phyloP scores from a whole-genome alignment of 2,329 filamentous ascomycete species.

The Colletotrichum zoysiae region DNA sequence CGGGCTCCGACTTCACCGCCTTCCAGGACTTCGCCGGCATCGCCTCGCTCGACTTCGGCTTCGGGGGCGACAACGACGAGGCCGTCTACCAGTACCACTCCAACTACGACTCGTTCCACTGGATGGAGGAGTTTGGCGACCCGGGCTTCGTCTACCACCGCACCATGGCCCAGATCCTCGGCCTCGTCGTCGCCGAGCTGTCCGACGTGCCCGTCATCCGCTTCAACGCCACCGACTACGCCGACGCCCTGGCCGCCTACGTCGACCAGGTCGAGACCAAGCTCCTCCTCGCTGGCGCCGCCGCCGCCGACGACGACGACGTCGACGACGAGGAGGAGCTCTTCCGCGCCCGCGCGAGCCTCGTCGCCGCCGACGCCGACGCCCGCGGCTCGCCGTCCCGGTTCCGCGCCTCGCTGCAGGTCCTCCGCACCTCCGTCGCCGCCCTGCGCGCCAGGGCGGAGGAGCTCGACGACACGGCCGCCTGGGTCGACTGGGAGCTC shows the following conservation, averaged over 20 bases:
- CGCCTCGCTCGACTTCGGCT: constrained; percentile 74
- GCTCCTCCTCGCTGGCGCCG: constrained; percentile 46
- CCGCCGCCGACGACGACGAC: constrained; percentile 42
- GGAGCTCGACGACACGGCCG: constrained; percentile 61
- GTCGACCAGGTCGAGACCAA: constrained; percentile 65
- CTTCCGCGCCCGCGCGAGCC: constrained; percentile 44
- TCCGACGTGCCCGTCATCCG: constrained; percentile 72
- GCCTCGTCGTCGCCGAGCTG: constrained; percentile 71
- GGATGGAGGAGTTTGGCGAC: constrained; percentile 89
- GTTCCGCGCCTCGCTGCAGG: constrained; percentile 56
- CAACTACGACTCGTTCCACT: constrained; percentile 91
- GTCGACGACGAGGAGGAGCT: constrained; percentile 49
- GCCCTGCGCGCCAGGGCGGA: constrained; percentile 56
- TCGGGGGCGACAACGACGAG: constrained; percentile 57
- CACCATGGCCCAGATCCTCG: constrained; percentile 75
- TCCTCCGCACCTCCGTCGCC: constrained; percentile 54
- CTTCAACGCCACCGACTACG: constrained; percentile 75
- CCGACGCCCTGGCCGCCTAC: constrained; percentile 65
- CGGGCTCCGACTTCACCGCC: constrained; percentile 80
- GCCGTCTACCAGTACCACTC: constrained; percentile 86
- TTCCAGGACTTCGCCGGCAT: constrained; percentile 81
- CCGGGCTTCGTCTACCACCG: constrained; percentile 74
- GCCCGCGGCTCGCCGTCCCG: constrained; percentile 52
- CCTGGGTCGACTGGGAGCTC: constrained; percentile 57
- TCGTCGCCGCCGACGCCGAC: constrained; percentile 38